phyloP scores from a whole-genome alignment of 257 asterid species.

The Cynanchum wilfordii region DNA sequence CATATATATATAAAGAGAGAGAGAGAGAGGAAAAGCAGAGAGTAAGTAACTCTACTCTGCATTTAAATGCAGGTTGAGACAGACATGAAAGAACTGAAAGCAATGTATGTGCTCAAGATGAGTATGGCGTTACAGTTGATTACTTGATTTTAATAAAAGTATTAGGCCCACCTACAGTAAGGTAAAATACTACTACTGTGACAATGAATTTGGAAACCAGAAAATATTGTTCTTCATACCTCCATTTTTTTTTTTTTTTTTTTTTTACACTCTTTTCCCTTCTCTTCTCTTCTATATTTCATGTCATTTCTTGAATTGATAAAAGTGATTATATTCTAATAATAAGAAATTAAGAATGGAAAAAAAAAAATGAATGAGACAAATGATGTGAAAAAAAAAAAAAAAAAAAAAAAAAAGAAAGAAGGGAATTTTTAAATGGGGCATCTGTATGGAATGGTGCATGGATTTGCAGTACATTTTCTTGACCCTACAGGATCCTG shows the following conservation, averaged over 20 bases:
- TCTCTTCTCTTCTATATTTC: neutral
- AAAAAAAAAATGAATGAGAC: neutral
- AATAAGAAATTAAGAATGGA: neutral
- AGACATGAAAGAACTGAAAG: constrained; percentile 30
- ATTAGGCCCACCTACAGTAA: constrained; percentile 35
- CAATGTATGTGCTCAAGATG: constrained; percentile 26
- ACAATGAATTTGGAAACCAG: neutral
- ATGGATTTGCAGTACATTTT: neutral
- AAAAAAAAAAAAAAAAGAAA: no score
- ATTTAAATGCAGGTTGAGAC: constrained; percentile 39
- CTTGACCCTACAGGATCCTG: constrained; percentile 19
- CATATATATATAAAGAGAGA: no score
- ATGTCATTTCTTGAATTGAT: no score
- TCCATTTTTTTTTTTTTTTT: neutral
- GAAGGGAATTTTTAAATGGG: neutral
- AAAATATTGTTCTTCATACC: neutral
- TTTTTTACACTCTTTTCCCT: neutral
- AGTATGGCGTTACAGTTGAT: constrained; percentile 37
- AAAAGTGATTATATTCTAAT: no score
- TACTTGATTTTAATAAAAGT: constrained; percentile 34
- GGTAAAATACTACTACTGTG: neutral
- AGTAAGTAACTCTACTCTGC: neutral
- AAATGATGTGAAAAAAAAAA: neutral
- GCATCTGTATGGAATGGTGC: constrained; percentile 5
- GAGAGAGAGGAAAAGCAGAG: neutral